Conservation (phyloP, 768 basidiomycete genomes). For the Dentipellis sp. region DNA sequence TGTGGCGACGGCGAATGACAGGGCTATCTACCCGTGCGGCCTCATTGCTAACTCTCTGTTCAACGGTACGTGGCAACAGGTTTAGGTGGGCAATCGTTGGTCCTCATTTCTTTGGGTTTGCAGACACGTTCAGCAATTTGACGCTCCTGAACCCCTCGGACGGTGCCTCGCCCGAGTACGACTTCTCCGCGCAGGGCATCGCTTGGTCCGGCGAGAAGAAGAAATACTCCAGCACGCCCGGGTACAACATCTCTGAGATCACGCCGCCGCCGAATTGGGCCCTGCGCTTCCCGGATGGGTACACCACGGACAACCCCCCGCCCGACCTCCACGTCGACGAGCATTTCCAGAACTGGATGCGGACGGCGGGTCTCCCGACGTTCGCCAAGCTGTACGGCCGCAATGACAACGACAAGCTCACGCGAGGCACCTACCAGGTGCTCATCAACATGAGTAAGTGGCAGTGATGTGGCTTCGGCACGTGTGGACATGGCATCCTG, state of each 20-base stretch:
- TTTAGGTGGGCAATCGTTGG: not conserved
- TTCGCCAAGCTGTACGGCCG: constrained; percentile 93
- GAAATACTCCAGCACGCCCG: constrained; percentile 68
- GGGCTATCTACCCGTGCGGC: constrained; percentile 87
- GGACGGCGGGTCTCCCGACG: constrained; percentile 92
- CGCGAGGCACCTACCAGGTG: constrained; percentile 67
- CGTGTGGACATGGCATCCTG: not conserved
- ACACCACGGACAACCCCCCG: constrained; percentile 51
- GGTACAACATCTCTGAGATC: constrained; percentile 56
- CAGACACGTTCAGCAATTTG: constrained; percentile 76
- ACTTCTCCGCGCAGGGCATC: constrained; percentile 71
- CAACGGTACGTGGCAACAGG: constrained; percentile 54
- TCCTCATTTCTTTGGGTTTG: not conserved
- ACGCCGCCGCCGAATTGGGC: constrained; percentile 94
- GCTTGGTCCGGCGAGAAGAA: constrained; percentile 95
- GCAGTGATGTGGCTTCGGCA: not conserved
- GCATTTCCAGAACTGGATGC: constrained; percentile 99
- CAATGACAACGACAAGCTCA: constrained; percentile 72
- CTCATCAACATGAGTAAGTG: constrained; percentile 73
- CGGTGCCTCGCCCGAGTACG: constrained; percentile 42
- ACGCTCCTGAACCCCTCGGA: constrained; percentile 44
- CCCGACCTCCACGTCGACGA: constrained; percentile 74
- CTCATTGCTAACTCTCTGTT: constrained; percentile 95
- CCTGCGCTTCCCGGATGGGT: constrained; percentile 61
- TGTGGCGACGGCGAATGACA: constrained; percentile 41